Evolutionary conservation across 371 early-diverging fungal species (phyloP).

Genomic region (Mortierella sp.): DNA sequence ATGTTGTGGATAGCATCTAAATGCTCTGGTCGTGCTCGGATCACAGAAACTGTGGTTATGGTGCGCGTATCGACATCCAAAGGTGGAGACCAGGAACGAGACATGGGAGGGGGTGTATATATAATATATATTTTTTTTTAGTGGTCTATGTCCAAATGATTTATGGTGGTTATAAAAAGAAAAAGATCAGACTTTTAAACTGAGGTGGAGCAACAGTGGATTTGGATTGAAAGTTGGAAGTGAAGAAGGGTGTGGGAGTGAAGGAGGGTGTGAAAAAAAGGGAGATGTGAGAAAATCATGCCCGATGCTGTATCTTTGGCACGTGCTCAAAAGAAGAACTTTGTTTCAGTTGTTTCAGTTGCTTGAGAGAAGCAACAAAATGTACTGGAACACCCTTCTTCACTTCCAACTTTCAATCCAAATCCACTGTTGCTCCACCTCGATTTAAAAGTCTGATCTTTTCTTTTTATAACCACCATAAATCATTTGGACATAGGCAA

Average conservation of each 20-base stretch:
- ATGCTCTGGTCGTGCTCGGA: slow-evolving; percentile 46
- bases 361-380: too few species aligned
- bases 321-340: not conserved
- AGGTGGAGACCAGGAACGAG: slow-evolving; percentile 46
- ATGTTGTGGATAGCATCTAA: slow-evolving; percentile 31
- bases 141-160: not conserved
- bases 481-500: not conserved
- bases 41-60: slow-evolving; percentile 25
- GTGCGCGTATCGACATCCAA: slow-evolving; percentile 38
- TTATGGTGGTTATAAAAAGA: not conserved
- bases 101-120: not conserved
- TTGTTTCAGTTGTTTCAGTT: too few species aligned
- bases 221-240: too few species aligned
- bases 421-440: not conserved
- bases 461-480: not conserved
- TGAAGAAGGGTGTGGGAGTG: not conserved
- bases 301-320: too few species aligned
- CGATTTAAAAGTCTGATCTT: too few species aligned
- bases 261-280: slow-evolving; percentile 1
- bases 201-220: not conserved
- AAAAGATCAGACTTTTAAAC: too few species aligned
- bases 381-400: slow-evolving; percentile 2
- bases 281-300: slow-evolving; percentile 1
- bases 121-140: slow-evolving; percentile 7
- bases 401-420: not conserved